These are phyloP conservation scores for Suillus paluster DNA, from an alignment of 768 basidiomycete genomes.

Conservation along the genomic window DNA sequence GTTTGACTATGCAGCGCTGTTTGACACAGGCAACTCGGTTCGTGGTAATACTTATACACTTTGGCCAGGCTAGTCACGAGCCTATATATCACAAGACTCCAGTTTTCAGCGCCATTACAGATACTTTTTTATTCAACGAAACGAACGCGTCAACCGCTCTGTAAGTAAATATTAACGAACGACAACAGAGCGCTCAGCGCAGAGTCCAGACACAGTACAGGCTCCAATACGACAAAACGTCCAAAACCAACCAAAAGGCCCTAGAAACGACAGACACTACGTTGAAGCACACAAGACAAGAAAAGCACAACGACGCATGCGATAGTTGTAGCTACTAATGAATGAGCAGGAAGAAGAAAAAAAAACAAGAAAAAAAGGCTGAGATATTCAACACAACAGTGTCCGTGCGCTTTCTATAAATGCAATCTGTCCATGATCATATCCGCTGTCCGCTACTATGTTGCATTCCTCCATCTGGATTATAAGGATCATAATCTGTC, in stretches of 20 bases:
- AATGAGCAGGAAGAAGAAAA: conserved; percentile 1
- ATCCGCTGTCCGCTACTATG: conserved; percentile 3
- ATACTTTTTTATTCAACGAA: not conserved
- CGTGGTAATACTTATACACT: too few relatives aligned
- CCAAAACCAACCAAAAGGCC: not conserved
- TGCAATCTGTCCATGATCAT: not conserved
- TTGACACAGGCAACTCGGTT: too few relatives aligned
- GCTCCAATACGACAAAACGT: not conserved
- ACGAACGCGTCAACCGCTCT: not conserved
- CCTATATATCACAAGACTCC: too few relatives aligned
- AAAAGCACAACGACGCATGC: not conserved
- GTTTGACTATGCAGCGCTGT: too few relatives aligned
- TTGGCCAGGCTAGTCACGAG: too few relatives aligned
- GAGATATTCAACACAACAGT: not conserved
- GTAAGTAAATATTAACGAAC: not conserved
- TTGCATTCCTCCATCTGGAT: not conserved
- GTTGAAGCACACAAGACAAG: conserved; percentile 2
- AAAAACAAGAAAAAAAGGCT: not conserved
- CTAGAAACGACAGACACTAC: too few relatives aligned
- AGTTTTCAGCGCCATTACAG: not conserved
- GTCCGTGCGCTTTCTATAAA: conserved; percentile 2
- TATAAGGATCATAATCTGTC: conserved; percentile 15
- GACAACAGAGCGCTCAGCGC: not conserved
- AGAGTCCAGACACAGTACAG: not conserved
- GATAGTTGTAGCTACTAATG: conserved; percentile 3